These are phyloP conservation scores for Termitomyces sp. DNA, from an alignment of 768 basidiomycete species.

Conservation along the genomic window DNA sequence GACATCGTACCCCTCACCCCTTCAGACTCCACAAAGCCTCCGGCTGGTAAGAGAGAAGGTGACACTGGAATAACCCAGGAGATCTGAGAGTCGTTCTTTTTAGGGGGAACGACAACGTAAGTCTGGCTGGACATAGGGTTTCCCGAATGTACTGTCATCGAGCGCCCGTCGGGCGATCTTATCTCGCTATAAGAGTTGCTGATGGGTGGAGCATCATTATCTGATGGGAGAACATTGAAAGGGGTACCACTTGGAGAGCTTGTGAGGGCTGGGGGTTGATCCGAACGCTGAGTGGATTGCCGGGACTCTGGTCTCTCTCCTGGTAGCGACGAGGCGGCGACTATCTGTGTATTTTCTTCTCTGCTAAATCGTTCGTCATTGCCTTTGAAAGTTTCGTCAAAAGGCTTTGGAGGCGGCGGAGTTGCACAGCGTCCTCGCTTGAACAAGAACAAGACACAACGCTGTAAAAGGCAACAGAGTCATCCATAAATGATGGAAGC, in stretches of 20 bases:
- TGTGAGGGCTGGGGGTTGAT: not conserved
- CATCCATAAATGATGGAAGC: not conserved
- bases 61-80: constrained; percentile 3
- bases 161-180: too few species aligned
- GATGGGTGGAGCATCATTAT: not conserved
- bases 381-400: not conserved
- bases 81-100: not conserved
- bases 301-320: not conserved
- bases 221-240: constrained; percentile 3
- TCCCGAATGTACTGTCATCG: not conserved
- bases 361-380: too few species aligned
- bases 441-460: not conserved
- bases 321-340: not conserved
- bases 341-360: not conserved
- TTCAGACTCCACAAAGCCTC: not conserved
- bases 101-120: not conserved
- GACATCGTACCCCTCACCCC: not conserved
- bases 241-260: not conserved
- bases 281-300: not conserved
- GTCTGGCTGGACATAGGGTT: constrained; percentile 5
- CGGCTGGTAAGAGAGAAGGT: not conserved
- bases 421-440: not conserved
- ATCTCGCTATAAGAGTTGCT: too few species aligned
- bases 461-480: not conserved
- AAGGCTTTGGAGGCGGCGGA: not conserved